These are phyloP conservation scores for Penicillium vulpinum DNA, from an alignment of 2,329 filamentous ascomycete genomes.

Conservation along the genomic window DNA sequence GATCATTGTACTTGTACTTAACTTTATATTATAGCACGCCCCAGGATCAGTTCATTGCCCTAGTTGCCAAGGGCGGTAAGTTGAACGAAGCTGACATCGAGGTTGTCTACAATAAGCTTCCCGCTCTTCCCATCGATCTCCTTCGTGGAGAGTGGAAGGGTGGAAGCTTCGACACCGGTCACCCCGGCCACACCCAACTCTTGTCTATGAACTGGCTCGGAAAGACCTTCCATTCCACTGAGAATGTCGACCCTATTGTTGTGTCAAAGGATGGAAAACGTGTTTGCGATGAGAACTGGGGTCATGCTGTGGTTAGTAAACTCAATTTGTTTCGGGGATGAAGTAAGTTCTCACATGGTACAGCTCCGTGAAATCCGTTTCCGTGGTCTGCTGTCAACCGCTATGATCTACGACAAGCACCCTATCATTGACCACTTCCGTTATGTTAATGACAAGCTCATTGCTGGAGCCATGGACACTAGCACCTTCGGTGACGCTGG, in stretches of 20 bases:
- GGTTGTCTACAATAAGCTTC: background rate
- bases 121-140: constrained; percentile 45
- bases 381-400: constrained; percentile 25
- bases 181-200: background rate
- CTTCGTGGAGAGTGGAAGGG: background rate
- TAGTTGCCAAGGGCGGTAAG: background rate
- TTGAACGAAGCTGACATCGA: constrained; percentile 36
- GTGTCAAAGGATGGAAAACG: background rate
- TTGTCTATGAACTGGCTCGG: background rate
- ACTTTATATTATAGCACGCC: background rate
- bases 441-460: constrained; percentile 25
- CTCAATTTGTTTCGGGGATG: background rate
- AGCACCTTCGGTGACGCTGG: constrained; percentile 17
- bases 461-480: constrained; percentile 28
- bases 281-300: background rate
- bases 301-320: background rate
- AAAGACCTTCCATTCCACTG: background rate
- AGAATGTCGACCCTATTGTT: background rate
- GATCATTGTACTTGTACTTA: background rate
- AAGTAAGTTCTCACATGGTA: background rate
- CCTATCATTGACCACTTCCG: constrained; percentile 37
- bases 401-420: constrained; percentile 32
- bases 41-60: background rate
- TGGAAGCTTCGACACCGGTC: background rate
- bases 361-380: background rate